A percentile compares a stretch with the other conserved stretches of the same genome.
Evolutionary conservation across 352 stramenopile genomes (phyloP).

Genomic region (Phytophthora podocarpi): DNA sequence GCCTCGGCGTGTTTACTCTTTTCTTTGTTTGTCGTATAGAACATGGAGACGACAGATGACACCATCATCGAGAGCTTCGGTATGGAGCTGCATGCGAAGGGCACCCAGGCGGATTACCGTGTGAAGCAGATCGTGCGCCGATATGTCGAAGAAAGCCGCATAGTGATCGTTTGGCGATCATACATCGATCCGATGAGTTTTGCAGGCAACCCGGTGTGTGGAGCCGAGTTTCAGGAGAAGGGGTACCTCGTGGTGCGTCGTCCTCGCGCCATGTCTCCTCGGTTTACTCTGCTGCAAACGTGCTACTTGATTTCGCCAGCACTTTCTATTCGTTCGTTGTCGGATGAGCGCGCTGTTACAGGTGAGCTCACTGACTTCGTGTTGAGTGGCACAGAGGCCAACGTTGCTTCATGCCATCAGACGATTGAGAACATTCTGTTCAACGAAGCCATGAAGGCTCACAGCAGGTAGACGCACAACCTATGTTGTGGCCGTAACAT

Average conservation of each 20-base stretch:
- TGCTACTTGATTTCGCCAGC: constrained; percentile 63
- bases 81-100: constrained; percentile 57
- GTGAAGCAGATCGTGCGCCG: constrained; percentile 62
- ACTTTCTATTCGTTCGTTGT: constrained; percentile 37
- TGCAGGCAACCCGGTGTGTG: constrained; percentile 41
- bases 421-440: constrained; percentile 60
- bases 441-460: constrained; percentile 42
- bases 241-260: constrained; percentile 61
- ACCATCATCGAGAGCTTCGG: constrained; percentile 67
- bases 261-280: constrained; percentile 33
- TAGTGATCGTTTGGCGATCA: constrained; percentile 63
- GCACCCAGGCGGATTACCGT: constrained; percentile 52
- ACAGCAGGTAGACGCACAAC: constrained; percentile 11
- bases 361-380: constrained; percentile 49
- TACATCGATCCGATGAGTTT: constrained; percentile 65
- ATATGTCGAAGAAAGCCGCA: constrained; percentile 50
- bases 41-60: constrained; percentile 46
- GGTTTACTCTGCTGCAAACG: constrained; percentile 52
- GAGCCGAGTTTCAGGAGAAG: constrained; percentile 56
- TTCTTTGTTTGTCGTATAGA: constrained; percentile 13
- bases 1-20: not conserved
- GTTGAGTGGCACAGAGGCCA: constrained; percentile 39
- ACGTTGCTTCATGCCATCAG: constrained; percentile 48
- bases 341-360: constrained; percentile 27
- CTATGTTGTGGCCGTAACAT: constrained; percentile 15